Evolutionary conservation across 768 basidiomycete species (phyloP), one percentile per base, ranked within the genome.

Genomic region (Naganishia kalamii): DNA sequence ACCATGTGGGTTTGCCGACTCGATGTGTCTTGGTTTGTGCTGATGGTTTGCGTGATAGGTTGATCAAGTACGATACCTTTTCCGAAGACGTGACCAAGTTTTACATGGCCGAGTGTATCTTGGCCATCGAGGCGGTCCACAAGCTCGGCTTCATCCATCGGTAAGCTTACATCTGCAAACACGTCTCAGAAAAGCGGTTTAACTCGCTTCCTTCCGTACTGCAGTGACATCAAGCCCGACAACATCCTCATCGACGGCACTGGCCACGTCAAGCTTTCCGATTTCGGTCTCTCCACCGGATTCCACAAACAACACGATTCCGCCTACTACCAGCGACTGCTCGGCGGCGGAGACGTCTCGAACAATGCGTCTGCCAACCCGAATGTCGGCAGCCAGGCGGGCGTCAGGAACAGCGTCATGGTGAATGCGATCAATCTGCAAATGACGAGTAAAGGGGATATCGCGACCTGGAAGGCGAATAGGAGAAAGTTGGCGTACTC

Each of bases 61-160:
- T 97, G 65, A 97, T 98, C 83, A 97, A 98, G 80, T 97, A 98
- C 79, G 96, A 97, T 76, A 96, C 93, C 0, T 98, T 98, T 80
- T 90, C 90, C 0, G 94, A 98, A 79, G 96, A 98, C 72, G 94
- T 98, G 15, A 92, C 92, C 63, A 85, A 94, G 60, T 98, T 98
- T 79, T 98, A 99, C 79, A 91, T 99, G 74, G 96, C 96, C n/a
- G 88, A 99, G 80, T 97, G 92, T 79, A 88, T 94, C 54, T 83
- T 98, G 19, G 96, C 96, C 8, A 97, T 99, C 68, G 94, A 98
- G 75, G 91, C 94, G 2, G 93, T 99, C 3, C 94, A 99, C 79
- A 86, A 89, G 70, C 85, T 98, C 30, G 96, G 94, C 0, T 98
- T 98, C 78, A 98, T 98, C 68, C 96, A 98, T 78, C 88, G 93